Evolutionary conservation across 768 basidiomycete species (phyloP).

Genomic region (Boletus huronensis): DNA sequence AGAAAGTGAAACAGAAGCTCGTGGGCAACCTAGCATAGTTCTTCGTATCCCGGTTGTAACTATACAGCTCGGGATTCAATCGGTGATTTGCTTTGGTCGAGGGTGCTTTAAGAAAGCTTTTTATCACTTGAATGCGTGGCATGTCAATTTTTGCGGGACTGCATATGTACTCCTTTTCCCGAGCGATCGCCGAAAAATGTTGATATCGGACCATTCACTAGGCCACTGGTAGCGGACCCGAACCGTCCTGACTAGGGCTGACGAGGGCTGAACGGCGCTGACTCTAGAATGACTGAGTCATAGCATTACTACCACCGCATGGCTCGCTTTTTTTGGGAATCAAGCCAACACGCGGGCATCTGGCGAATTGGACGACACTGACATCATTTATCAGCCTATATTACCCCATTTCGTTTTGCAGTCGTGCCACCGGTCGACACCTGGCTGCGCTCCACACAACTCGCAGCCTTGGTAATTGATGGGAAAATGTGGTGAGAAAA

Average conservation of each 20-base stretch:
- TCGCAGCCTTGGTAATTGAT: background rate
- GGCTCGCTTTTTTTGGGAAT: background rate
- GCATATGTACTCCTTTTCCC: too few relatives aligned
- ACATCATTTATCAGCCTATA: too few relatives aligned
- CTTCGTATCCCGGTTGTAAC: background rate
- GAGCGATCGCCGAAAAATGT: too few relatives aligned
- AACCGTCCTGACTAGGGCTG: background rate
- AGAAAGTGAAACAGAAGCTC: conserved; percentile 5
- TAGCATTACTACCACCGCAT: background rate
- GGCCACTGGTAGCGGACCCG: background rate
- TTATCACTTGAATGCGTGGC: too few relatives aligned
- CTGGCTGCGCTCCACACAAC: background rate
- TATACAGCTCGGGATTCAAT: background rate
- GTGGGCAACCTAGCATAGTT: background rate
- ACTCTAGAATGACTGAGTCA: background rate
- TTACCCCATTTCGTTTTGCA: background rate
- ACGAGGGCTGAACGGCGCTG: background rate
- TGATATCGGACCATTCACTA: too few relatives aligned
- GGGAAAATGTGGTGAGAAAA: background rate
- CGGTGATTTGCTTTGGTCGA: background rate
- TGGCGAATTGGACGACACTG: background rate
- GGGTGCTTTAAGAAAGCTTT: background rate
- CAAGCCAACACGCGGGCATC: too few relatives aligned
- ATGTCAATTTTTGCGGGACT: too few relatives aligned
- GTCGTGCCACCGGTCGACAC: too few relatives aligned